phyloP scores from a whole-genome alignment of 1,284 basidiomycete genomes.

The Rhodotorula glutinis region DNA sequence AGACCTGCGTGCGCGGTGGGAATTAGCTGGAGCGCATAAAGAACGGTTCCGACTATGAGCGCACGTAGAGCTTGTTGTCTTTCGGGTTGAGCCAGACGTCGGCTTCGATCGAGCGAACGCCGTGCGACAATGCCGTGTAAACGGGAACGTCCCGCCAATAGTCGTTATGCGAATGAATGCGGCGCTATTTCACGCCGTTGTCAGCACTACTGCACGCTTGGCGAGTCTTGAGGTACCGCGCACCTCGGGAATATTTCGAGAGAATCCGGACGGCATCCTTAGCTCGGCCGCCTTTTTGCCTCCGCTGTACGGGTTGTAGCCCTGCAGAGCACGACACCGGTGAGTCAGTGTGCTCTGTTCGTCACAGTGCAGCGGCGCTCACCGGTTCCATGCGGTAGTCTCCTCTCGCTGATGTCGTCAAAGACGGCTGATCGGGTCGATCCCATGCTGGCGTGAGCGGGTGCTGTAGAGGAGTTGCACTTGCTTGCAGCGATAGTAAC shows the following conservation, averaged over 20 bases:
- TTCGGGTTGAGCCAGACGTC: constrained; percentile 44
- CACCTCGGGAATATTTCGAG: constrained; percentile 29
- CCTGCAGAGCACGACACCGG: neutral
- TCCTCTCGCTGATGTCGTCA: constrained; percentile 3
- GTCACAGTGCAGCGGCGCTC: neutral
- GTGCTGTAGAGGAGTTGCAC: neutral
- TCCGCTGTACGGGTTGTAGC: constrained; percentile 18
- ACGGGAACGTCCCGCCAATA: constrained; percentile 41
- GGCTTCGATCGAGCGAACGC: constrained; percentile 39
- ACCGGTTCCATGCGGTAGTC: constrained; percentile 19
- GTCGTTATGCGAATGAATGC: constrained; percentile 44
- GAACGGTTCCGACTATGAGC: too few species aligned
- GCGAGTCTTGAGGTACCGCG: neutral
- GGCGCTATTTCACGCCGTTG: constrained; percentile 6
- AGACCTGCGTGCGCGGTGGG: constrained; percentile 13
- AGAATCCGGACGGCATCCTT: constrained; percentile 14
- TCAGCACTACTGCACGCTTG: too few species aligned
- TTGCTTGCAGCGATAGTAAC: neutral
- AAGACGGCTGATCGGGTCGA: neutral
- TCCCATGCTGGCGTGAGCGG: too few species aligned
- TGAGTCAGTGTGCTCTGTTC: neutral
- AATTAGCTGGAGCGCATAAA: too few species aligned
- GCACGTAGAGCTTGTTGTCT: constrained; percentile 40
- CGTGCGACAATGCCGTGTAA: constrained; percentile 41
- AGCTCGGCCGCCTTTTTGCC: constrained; percentile 12